A percentile compares a stretch with the other conserved stretches of the same genome.
These are phyloP conservation scores for Phlebiopsis flavidoalba DNA, from an alignment of 768 basidiomycete genomes.

Conservation along the genomic window DNA sequence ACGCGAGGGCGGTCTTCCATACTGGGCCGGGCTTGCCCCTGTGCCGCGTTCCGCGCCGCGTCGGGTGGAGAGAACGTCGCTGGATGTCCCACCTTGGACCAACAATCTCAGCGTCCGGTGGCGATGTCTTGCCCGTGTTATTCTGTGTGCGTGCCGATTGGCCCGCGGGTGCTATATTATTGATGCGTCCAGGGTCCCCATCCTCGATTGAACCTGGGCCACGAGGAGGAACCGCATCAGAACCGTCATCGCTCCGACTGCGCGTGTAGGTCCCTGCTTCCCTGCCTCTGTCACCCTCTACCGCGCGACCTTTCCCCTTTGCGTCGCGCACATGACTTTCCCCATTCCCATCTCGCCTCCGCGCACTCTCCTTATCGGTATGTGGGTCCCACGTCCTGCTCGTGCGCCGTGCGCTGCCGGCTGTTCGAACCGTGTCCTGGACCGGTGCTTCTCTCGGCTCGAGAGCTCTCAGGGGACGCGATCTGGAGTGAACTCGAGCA, in stretches of 20 bases:
- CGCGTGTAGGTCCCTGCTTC: slow-evolving; percentile 4
- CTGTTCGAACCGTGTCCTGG: not conserved
- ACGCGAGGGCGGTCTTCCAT: not conserved
- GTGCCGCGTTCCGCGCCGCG: not conserved
- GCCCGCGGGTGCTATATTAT: not conserved
- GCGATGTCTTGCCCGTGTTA: not conserved
- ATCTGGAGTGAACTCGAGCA: not conserved
- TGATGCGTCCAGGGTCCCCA: not conserved
- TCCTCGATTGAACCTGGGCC: not conserved
- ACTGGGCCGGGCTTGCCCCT: not conserved
- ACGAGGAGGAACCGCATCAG: not conserved
- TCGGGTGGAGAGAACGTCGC: not conserved
- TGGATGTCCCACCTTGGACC: not conserved
- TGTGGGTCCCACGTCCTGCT: not conserved
- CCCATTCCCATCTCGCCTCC: not conserved
- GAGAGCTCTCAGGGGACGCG: not conserved
- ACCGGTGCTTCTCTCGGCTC: not conserved
- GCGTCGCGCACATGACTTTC: not conserved
- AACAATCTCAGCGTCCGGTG: slow-evolving; percentile 1
- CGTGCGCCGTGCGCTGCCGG: not conserved
- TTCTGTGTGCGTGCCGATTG: not conserved
- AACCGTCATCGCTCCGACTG: not conserved
- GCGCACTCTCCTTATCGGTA: not conserved
- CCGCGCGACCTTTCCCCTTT: slow-evolving; percentile 11
- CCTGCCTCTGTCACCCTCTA: not conserved